Base-by-base conservation (phyloP, 177 flowering plant species). In the Telopea speciosissima region DNA sequence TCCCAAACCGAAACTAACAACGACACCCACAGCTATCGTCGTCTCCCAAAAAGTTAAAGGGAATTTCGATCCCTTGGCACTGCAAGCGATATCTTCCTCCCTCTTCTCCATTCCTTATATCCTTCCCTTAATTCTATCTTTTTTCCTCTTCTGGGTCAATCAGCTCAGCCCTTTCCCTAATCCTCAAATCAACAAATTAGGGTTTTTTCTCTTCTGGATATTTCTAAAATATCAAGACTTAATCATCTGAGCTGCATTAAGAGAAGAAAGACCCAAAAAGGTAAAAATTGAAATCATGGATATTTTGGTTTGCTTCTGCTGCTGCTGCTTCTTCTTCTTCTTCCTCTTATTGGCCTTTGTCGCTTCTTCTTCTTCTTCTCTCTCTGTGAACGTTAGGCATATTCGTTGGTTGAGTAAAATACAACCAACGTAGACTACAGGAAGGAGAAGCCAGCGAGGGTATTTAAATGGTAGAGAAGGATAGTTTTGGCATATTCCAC, bases 41-140 rank as follows among this genome's bases (percentile, higher is more conserved):
- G 88, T 71, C 84, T 93, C 97, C 87, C 87, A 81, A 44, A 74
- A 72, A 65, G 86, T 85, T 68, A 90, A 74, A 1, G 92, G 91
- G 36, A 83, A 87, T 65, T 82, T 83, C 6, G 78, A 70, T 52
- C 68, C 70, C 3, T 36, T 24, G 45, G 22, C 33, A 22, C 59
- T 54, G 22, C 31, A 19, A 24, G 25, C 60, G 16, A 64, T 69
- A 40, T 36, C 40, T 36, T 61, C 77, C 40, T 42, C 56, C 33
- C 65, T 61, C 76, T 59, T 78, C 72, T 70, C 79, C 78, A 75
- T 70, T 58, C 22, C 58, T 23, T 3, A 36, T 8, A 36, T 3
- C 40, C 9, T 8, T 36, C 40, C 9, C 40, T 8, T 36, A 36
- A 36, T 17, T 24, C n/a, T n/a, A n/a, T n/a, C n/a, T n/a, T 24